Evolutionary conservation across 192 early-diverging fungal genomes (phyloP), one percentile per base, ranked within the genome.

Genomic region (Lobosporangium transversale): DNA sequence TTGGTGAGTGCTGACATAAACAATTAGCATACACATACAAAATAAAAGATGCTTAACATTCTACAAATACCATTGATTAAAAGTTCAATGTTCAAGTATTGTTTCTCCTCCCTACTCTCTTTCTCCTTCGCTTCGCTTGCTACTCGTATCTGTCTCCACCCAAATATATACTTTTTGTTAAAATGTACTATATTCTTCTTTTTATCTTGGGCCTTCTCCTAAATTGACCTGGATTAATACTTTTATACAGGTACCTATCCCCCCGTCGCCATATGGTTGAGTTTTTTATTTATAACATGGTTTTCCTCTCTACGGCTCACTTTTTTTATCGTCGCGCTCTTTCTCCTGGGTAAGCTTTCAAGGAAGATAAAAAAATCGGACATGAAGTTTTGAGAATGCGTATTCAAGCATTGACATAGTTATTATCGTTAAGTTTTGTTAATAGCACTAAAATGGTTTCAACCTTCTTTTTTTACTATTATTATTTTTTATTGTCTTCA

Each of bases 241-340:
- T 57, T 10, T 20, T 26, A n/a, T n/a, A n/a, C 37, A 69, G 85
- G 85, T 87, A 82, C 37, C 65, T 87, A 37, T 75, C 76, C 4
- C 85, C 85, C 27, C 66, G 74, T 21, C 83, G 79, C n/a, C 85
- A 87, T 47, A 81, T 58, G 1, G 67, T 80, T 37, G 85, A 87
- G 42, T 68, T 87, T 11, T 15, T 83, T 12, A 54, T 80, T 26
- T 81, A 62, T 36, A 76, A 76, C 33, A 26, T 27, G 9, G 29
- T 76, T 9, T 76, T 76, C 40, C 8, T 76, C 36, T 62, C 21
- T 33, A 62, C 73, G 59, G 35, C 73, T 61, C 48, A 65, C 65
- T 35, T 53, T 67, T 58, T 85, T 81, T 83, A 75, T 48, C 36
- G 7, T 42, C 33, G 76, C 47, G 36, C 62, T 67, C 54, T 68